A percentile compares a stretch with the other conserved stretches of the same genome.
These are phyloP conservation scores for Bisporella sp. DNA, from an alignment of 2,329 filamentous ascomycete species.

Conservation along the genomic window DNA sequence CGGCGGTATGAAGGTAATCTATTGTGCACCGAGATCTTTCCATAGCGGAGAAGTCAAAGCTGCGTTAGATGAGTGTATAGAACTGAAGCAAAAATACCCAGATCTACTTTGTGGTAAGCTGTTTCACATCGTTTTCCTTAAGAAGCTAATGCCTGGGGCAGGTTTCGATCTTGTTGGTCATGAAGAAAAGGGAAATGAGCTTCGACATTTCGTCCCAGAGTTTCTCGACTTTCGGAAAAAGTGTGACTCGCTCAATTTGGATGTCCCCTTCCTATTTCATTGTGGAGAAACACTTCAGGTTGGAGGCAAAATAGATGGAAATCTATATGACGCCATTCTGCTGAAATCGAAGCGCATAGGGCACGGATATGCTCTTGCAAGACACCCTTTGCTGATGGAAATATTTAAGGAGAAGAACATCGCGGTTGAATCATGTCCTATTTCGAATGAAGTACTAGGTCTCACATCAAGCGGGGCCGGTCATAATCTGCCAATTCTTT, in stretches of 20 bases:
- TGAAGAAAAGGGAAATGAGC: slow-evolving; percentile 57
- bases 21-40: slow-evolving; percentile 62
- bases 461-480: slow-evolving; percentile 58
- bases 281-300: slow-evolving; percentile 68
- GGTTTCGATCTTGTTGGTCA: slow-evolving; percentile 64
- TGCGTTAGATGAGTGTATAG: slow-evolving; percentile 54
- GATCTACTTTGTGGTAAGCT: slow-evolving; percentile 55
- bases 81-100: slow-evolving; percentile 49
- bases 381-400: slow-evolving; percentile 60
- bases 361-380: slow-evolving; percentile 63
- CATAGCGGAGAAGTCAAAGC: slow-evolving; percentile 36
- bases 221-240: slow-evolving; percentile 48
- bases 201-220: slow-evolving; percentile 46
- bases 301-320: slow-evolving; percentile 57
- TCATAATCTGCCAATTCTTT: slow-evolving; percentile 59
- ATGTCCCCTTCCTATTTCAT: slow-evolving; percentile 70
- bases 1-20: slow-evolving; percentile 63
- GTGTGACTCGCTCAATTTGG: slow-evolving; percentile 40
- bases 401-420: slow-evolving; percentile 56
- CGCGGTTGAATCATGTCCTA: slow-evolving; percentile 70
- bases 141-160: slow-evolving; percentile 22
- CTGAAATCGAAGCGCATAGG: slow-evolving; percentile 64
- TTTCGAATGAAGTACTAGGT: slow-evolving; percentile 70
- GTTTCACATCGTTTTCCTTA: background rate
- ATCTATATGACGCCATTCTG: slow-evolving; percentile 61